Evolutionary conservation across 345 rosid species (phyloP).

Genomic region (Murraya koenigii): DNA sequence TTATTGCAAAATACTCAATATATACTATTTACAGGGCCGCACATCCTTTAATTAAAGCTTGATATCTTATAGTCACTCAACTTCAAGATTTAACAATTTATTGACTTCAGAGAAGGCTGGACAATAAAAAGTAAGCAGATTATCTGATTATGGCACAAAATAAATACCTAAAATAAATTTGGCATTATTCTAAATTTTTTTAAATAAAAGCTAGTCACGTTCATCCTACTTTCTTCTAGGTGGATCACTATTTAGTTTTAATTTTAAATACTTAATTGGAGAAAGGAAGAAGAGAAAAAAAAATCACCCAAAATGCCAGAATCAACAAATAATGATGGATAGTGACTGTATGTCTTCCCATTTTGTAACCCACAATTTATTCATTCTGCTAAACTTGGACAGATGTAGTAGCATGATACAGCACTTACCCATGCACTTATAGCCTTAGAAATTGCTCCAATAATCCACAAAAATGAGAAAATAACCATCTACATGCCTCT

Average conservation of each 20-base stretch:
- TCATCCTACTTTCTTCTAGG: background rate
- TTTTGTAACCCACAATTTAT: background rate
- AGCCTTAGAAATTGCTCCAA: constrained; percentile 53
- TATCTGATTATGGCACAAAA: background rate
- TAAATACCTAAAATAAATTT: background rate
- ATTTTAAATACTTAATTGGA: background rate
- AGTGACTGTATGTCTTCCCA: background rate
- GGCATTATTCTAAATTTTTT: background rate
- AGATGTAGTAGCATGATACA: background rate
- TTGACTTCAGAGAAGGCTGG: background rate
- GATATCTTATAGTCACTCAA: too few species aligned
- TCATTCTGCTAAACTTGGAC: background rate
- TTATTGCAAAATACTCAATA: background rate
- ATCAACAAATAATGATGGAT: too few species aligned
- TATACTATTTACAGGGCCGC: background rate
- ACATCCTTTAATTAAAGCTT: background rate
- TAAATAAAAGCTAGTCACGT: background rate
- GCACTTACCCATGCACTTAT: constrained; percentile 52
- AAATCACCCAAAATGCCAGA: background rate
- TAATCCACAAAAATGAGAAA: constrained; percentile 49
- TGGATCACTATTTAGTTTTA: background rate
- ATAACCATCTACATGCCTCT: constrained; percentile 61
- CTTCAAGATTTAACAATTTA: background rate
- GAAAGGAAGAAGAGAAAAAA: background rate
- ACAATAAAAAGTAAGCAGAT: background rate